Evolutionary conservation across 805 yeast genomes (phyloP).

Genomic region (Debaryomyces castellii): DNA sequence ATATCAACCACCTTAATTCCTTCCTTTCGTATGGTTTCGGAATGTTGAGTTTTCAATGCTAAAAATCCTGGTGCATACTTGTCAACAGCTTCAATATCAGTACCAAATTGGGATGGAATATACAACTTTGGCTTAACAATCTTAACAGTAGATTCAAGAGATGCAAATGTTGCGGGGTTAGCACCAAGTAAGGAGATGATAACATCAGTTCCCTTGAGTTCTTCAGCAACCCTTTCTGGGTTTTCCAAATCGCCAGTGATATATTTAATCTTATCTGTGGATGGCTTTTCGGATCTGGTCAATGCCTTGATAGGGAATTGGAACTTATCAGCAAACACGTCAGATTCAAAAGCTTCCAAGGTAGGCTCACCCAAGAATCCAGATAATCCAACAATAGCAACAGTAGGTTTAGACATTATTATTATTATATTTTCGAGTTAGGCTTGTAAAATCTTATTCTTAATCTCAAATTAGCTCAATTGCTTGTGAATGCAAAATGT

Average conservation of each 20-base stretch:
- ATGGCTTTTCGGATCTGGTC: slow-evolving; percentile 40
- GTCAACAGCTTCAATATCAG: slow-evolving; percentile 32
- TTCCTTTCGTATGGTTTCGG: slow-evolving; percentile 35
- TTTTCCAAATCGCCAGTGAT: slow-evolving; percentile 29
- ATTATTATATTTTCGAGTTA: not conserved
- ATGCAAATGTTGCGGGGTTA: slow-evolving; percentile 26
- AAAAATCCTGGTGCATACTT: slow-evolving; percentile 34
- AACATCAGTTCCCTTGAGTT: slow-evolving; percentile 50
- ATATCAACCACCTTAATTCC: slow-evolving; percentile 51
- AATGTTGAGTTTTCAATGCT: slow-evolving; percentile 32
- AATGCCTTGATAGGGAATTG: slow-evolving; percentile 51
- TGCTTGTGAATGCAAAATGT: not conserved
- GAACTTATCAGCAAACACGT: slow-evolving; percentile 40
- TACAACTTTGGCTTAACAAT: slow-evolving; percentile 48
- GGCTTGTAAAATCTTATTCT: no score
- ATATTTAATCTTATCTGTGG: slow-evolving; percentile 40
- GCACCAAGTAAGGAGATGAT: slow-evolving; percentile 45
- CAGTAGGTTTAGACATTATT: slow-evolving; percentile 16
- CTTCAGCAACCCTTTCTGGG: slow-evolving; percentile 27
- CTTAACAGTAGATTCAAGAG: slow-evolving; percentile 39
- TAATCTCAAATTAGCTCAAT: no score
- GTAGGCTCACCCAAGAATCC: slow-evolving; percentile 54
- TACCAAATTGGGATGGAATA: slow-evolving; percentile 64
- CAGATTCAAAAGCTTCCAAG: slow-evolving; percentile 43
- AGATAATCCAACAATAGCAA: slow-evolving; percentile 54